Conservation (phyloP, 208 protist species). For the Tritrichomonas foetus region DNA sequence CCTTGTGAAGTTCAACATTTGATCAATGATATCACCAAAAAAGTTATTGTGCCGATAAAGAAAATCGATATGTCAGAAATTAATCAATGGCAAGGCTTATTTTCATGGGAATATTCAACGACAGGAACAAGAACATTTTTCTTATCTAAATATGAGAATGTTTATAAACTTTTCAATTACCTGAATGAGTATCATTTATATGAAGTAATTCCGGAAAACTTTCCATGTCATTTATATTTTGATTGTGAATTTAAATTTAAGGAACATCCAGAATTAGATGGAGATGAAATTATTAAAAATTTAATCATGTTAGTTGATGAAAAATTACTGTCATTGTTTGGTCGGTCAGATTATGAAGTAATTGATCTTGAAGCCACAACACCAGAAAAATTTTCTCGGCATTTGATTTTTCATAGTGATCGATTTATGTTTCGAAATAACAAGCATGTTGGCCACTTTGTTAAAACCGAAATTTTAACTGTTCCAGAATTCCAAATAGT, state of each 20-base stretch:
- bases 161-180: too few species aligned
- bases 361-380: not conserved
- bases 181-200: not conserved
- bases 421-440: not conserved
- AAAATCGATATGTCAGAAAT: too few species aligned
- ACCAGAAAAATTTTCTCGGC: not conserved
- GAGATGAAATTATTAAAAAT: not conserved
- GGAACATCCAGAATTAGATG: not conserved
- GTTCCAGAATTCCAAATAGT: not conserved
- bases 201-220: not conserved
- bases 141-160: too few species aligned
- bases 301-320: not conserved
- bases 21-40: too few species aligned
- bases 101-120: too few species aligned
- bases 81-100: too few species aligned
- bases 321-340: not conserved
- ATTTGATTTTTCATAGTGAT: not conserved
- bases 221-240: conserved; percentile 34
- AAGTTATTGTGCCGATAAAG: too few species aligned
- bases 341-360: not conserved
- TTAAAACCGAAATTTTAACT: not conserved
- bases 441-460: not conserved
- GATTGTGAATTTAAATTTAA: not conserved
- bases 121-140: too few species aligned
- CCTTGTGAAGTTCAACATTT: too few species aligned